Evolutionary conservation across 257 asterid genomes (phyloP).

Genomic region (Ehretia macrophylla): DNA sequence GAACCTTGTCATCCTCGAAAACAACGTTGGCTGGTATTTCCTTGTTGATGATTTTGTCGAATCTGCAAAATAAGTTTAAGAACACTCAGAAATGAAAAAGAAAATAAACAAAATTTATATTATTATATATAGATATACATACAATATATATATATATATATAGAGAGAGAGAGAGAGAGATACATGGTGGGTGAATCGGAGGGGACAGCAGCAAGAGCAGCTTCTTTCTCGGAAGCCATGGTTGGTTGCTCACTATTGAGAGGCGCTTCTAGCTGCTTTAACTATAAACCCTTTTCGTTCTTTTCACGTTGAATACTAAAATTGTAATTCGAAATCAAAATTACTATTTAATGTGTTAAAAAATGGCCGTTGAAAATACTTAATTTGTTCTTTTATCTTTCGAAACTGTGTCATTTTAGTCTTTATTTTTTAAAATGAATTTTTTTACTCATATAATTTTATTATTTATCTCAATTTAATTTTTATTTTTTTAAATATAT

Average conservation of each 20-base stretch:
- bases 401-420: no score
- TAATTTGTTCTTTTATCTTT: no score
- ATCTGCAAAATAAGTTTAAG: constrained; percentile 40
- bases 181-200: constrained; percentile 82
- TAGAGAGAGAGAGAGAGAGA: neutral
- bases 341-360: no score
- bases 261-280: constrained; percentile 32
- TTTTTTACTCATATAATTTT: no score
- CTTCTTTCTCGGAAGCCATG: constrained; percentile 94
- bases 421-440: no score
- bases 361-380: no score
- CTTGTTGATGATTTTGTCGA: constrained; percentile 85
- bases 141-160: neutral
- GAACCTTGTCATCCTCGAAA: constrained; percentile 86
- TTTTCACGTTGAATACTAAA: no score
- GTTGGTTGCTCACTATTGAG: constrained; percentile 27
- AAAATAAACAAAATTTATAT: neutral
- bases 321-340: no score
- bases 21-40: constrained; percentile 75
- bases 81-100: neutral
- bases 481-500: no score
- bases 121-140: neutral
- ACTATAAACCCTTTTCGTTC: neutral
- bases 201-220: constrained; percentile 73
- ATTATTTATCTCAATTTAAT: no score